Evolutionary conservation across 495 filamentous ascomycete species (phyloP), one percentile per base, ranked within the genome.

Genomic region (Penicillium samsonianum): DNA sequence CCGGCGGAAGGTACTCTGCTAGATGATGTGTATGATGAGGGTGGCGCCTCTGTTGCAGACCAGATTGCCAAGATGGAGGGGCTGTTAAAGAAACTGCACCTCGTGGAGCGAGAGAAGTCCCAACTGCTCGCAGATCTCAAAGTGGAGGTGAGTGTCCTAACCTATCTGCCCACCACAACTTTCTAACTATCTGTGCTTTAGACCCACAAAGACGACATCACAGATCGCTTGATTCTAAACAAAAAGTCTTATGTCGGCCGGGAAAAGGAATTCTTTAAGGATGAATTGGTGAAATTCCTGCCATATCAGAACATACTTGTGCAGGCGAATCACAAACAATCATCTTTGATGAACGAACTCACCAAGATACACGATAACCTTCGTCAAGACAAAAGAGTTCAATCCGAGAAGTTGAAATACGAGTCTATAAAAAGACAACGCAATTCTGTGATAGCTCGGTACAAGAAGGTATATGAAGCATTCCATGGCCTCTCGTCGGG

Each of bases 101-200:
- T 97, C 31, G 86, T 98, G 65, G 96, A 96, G 77, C 81, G 88
- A 57, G 94, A 98, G 71, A 79, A 94, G 54, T 80, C 85, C 40
- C 92, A 96, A 69, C 91, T 98, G 17, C 78, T 98, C 60, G 96
- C 96, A 73, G 94, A 98, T 71, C 76, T 98, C 55, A 98, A 98
- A 73, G 92, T 96, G 47, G 97, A 96, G 86, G 94, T 96, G 72
- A 56, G 78, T 63, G 43, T 11, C 33, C 23, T 46, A 26, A 20
- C 14, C 6, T 20, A 46, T 26, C 33, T 57, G 2, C 33, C 11
- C 19, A 30, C 46, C 9, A 30, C 19, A 33, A 37, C 14, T 2
- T 20, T 26, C 42, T 50, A 9, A 45, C 51, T 65, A 42, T 65
- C 44, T 25, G 4, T 17, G 12, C 25, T 41, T 33, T 55, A 98